Base-by-base conservation (phyloP, 192 early-diverging fungal species). In the Backusella westeae region DNA sequence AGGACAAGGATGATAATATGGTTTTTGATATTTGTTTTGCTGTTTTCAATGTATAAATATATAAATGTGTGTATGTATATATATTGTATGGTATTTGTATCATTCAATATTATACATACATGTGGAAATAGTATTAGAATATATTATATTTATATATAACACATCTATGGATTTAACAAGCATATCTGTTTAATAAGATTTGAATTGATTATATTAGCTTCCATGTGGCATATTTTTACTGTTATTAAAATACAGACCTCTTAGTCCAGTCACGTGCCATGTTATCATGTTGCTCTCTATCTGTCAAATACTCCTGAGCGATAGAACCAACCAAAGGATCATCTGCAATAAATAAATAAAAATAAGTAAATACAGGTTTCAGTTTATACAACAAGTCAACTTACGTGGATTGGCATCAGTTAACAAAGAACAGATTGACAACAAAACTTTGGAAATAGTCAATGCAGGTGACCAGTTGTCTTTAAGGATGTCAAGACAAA, bases 391-490 rank as follows among this genome's bases (percentile, higher is more conserved):
- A 36, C 5, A 66, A n/a, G n/a, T 34, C 3, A 12, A 83, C 87
- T 89, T 89, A 93, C 93, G 90, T 71, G 96, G 97, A 85, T 97
- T 97, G 14, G 96, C 90, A 80, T 99, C 96, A 0, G 94, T 95
- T n/a, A 99, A 87, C 44, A 99, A 85, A 12, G 94, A 96, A 81
- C 93, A 94, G 76, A 99, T 94, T 1, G 95, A 96, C n/a, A 99
- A 85, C 77, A 99, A 81, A 14, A 99, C 96, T 84, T 98, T 98
- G 42, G 95, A 94, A 75, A 97, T 96, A 14, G 97, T 98, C 71
- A 99, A 80, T 34, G 94, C 96, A 23, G 96, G 97, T 59, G 93
- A 95, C 97, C 96, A 99, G 81, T 99, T 96, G 78, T 99, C 96
- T 84, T 99, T 99, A 41, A 99, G 85, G 42, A 97, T 95, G 69